These are phyloP conservation scores for Erucastrum elatum DNA, from an alignment of 345 rosid genomes.

Conservation along the genomic window DNA sequence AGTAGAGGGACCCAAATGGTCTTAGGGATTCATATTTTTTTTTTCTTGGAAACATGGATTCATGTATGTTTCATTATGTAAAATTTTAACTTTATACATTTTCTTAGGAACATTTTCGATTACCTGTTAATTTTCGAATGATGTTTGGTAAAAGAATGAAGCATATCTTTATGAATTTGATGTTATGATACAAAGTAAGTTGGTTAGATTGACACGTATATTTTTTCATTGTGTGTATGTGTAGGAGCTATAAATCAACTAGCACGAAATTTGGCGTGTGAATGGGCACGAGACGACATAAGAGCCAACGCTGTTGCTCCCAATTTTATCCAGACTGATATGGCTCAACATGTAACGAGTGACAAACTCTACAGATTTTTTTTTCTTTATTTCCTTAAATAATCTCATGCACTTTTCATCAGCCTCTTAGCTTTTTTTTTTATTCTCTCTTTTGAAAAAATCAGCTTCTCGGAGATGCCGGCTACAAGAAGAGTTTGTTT, in stretches of 20 bases:
- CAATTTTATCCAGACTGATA: constrained; percentile 42
- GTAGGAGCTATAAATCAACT: constrained; percentile 51
- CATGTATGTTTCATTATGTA: background rate
- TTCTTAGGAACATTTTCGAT: background rate
- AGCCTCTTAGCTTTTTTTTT: background rate
- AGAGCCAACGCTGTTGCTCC: constrained; percentile 59
- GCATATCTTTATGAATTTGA: background rate
- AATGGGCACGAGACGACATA: constrained; percentile 58
- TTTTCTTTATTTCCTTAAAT: background rate
- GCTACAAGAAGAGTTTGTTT: background rate
- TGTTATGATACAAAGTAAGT: background rate
- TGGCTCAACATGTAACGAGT: constrained; percentile 31
- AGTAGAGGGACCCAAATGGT: background rate
- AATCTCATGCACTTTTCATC: background rate
- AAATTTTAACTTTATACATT: background rate
- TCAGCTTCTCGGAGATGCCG: background rate
- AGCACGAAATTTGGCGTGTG: constrained; percentile 58
- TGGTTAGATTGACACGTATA: background rate
- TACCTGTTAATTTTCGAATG: background rate
- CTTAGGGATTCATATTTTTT: background rate
- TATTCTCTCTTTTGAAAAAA: background rate
- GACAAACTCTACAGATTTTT: background rate
- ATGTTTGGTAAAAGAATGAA: background rate
- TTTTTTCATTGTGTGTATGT: background rate
- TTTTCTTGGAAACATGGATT: background rate